These are phyloP conservation scores for Leccinum cinnamomeum DNA, from an alignment of 1,284 basidiomycete genomes.

Conservation along the genomic window DNA sequence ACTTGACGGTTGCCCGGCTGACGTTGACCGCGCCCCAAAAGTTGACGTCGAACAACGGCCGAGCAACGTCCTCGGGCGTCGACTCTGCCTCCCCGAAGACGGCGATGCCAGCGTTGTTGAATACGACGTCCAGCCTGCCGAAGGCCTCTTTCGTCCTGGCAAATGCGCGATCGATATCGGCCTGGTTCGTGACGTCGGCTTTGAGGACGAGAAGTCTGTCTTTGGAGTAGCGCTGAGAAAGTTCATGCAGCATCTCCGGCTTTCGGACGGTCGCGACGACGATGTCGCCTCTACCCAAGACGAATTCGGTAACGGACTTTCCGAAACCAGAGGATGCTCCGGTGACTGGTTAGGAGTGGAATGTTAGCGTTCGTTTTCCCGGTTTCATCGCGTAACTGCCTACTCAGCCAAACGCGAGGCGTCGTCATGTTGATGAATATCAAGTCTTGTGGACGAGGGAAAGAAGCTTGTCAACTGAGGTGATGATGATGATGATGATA, in stretches of 20 bases:
- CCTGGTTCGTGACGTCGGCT: constrained; percentile 7
- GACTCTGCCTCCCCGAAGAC: background rate
- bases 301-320: constrained; percentile 4
- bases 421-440: background rate
- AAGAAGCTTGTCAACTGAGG: background rate
- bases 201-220: constrained; percentile 7
- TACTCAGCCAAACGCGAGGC: constrained; percentile 5
- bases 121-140: constrained; percentile 16
- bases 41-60: constrained; percentile 23
- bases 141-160: constrained; percentile 6
- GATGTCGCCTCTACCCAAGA: constrained; percentile 4
- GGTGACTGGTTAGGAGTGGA: background rate
- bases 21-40: constrained; percentile 24
- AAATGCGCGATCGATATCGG: constrained; percentile 14
- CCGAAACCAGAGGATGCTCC: constrained; percentile 10
- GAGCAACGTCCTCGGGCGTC: constrained; percentile 2
- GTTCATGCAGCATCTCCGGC: constrained; percentile 1
- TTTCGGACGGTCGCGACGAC: constrained; percentile 9
- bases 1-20: constrained; percentile 13
- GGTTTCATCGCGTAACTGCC: background rate
- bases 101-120: constrained; percentile 16
- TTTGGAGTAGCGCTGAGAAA: background rate
- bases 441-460: background rate
- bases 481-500: background rate
- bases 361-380: background rate